Evolutionary conservation across 2,329 filamentous ascomycete species (phyloP).

Genomic region (Fusarium devonianum): DNA sequence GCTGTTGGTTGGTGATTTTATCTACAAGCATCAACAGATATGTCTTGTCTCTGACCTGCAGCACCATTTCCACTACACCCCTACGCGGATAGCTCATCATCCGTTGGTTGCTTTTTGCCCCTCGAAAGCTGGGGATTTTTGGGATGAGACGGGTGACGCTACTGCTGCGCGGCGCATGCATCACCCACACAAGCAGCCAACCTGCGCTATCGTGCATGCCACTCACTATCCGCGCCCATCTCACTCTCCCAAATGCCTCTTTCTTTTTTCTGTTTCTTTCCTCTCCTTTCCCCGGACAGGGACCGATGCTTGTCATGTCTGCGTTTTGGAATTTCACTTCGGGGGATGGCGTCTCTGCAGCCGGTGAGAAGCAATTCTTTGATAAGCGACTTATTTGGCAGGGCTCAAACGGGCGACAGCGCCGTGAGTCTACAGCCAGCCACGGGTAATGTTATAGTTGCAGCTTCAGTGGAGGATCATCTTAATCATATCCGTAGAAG

Average conservation of each 20-base stretch:
- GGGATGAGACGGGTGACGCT: too few species aligned
- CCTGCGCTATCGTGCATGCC: constrained; percentile 31
- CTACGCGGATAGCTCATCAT: too few species aligned
- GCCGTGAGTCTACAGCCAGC: constrained; percentile 5
- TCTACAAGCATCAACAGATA: too few species aligned
- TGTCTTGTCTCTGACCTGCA: too few species aligned
- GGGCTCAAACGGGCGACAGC: background rate
- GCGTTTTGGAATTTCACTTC: constrained; percentile 18
- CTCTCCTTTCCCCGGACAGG: constrained; percentile 1
- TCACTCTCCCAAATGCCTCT: constrained; percentile 4
- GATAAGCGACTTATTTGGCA: background rate
- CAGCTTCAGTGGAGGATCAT: constrained; percentile 14
- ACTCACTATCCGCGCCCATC: constrained; percentile 21
- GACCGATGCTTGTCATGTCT: constrained; percentile 3
- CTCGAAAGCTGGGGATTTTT: too few species aligned
- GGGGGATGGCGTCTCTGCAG: constrained; percentile 16
- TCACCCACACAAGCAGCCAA: constrained; percentile 28
- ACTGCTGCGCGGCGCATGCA: constrained; percentile 22
- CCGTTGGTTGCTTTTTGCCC: too few species aligned
- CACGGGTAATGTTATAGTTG: constrained; percentile 7
- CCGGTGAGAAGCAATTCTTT: too few species aligned
- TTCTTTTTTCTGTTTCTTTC: background rate
- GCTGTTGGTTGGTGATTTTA: too few species aligned
- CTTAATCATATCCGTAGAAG: too few species aligned
- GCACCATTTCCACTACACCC: too few species aligned